phyloP scores from a whole-genome alignment of 2,329 filamentous ascomycete species.

The Plenodomus lindquistii region DNA sequence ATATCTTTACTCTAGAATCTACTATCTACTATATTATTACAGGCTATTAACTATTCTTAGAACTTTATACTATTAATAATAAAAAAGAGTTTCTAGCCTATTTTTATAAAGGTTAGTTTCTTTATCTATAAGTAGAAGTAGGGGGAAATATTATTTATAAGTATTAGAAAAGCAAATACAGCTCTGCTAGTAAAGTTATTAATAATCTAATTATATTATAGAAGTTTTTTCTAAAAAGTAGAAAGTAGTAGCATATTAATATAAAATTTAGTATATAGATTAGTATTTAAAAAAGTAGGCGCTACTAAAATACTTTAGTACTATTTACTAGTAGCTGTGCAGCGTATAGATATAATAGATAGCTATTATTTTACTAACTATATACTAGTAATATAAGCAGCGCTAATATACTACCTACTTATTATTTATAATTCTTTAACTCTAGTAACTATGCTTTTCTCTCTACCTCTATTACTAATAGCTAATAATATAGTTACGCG shows the following conservation, averaged over 20 bases:
- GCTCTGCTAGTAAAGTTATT: constrained; percentile 14
- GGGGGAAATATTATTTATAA: constrained; percentile 17
- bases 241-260: too few species aligned
- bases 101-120: constrained; percentile 14
- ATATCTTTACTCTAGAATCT: constrained; percentile 29
- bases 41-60: constrained; percentile 16
- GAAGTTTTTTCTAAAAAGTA: too few species aligned
- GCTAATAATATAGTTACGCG: constrained; percentile 1
- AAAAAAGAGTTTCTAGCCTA: constrained; percentile 16
- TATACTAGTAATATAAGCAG: too few species aligned
- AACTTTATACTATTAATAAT: constrained; percentile 18
- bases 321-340: too few species aligned
- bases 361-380: too few species aligned
- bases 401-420: constrained; percentile 2
- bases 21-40: constrained; percentile 25
- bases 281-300: too few species aligned
- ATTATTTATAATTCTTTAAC: constrained; percentile 1
- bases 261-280: too few species aligned
- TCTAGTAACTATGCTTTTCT: constrained; percentile 3
- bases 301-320: too few species aligned
- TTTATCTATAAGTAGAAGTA: constrained; percentile 3
- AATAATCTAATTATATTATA: constrained; percentile 5
- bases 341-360: too few species aligned
- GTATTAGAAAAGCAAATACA: constrained; percentile 21
- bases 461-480: constrained; percentile 4